Evolutionary conservation across 2,329 filamentous ascomycete species (phyloP), one percentile per base, ranked within the genome.

Genomic region (Orbilia javanica): DNA sequence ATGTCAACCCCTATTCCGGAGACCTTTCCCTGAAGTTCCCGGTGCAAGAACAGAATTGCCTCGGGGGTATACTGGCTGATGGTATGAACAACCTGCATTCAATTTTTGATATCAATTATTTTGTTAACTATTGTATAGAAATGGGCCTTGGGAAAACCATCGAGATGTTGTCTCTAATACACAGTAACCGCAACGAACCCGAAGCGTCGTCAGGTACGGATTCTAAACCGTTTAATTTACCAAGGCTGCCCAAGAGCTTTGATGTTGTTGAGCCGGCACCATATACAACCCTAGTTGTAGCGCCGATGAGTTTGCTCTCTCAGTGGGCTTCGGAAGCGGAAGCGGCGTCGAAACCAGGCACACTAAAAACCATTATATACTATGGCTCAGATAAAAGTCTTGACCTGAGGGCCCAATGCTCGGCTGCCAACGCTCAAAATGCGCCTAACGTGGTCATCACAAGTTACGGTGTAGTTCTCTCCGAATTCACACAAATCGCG

Each of bases 111-210:
- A 31, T 53, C 27, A 20, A 22, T 10, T 6, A 34, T 60, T 42
- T 39, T 46, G 55, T 80, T 82, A 71, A 83, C 74, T 31, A 31
- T 42, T 34, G 46, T 68, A 25, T 67, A 83, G 92, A 98, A 84
- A 99, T 99, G 96, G 96, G 96, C 55, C 87, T 99, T 1, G 96
- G 96, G 36, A 99, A 99, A 86, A 99, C 96, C 0, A 98, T 99
- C 66, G 95, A 99, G 83, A 98, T 99, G 94, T 89, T 99, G 79
- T 96, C 93, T 84, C 86, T 99, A 62, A 89, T 99, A 4, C 96
- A 99, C 83, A 89, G 93, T 0, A 93, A 98, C 83, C 90, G 89
- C 79, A 82, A 78, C 79, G 78, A 80, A 57, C 71, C 80, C 8
- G 72, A 73, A 44, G 27, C 25, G 44, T 62, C 2, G 77, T 80